Evolutionary conservation across 1,139 yeast species (phyloP), one percentile per base, ranked within the genome.

Genomic region (Kodamaea alishanica): DNA sequence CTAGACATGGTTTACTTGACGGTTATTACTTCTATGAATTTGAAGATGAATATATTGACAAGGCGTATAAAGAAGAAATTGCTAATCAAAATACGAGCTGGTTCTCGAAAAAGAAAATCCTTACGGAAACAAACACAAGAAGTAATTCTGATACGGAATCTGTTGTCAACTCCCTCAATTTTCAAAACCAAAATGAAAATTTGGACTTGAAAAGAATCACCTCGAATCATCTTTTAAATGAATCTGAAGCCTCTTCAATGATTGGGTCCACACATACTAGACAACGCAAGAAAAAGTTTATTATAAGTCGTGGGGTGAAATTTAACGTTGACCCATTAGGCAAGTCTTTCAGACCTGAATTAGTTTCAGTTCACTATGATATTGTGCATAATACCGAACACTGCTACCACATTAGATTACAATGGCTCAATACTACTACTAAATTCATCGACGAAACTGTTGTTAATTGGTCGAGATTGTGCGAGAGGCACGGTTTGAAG

Each of bases 341-440:
- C 4, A 75, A 79, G 44, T 88, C 96, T 0, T 80, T 79, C 56
- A 77, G 90, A 41, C 84, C 86, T 0, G 98, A 94, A 52, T 62
- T 81, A 8, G 68, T 90, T 29, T 80, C 82, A 3, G 89, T 92
- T 3, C 97, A 92, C 60, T 86, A 87, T 54, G 98, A 94, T 57
- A 74, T 82, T 39, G 92, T 89, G 3, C 97, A 89, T 56, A 92
- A 90, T 55, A 97, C 97, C 0, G 95, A 88, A 46, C 95, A 90
- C 54, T 90, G 97, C 54, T 94, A 82, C 65, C 98, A 90, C 54
- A 74, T 94, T 28, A 70, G 96, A 38, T 63, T 92, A 24, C 97
- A 92, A 59, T 94, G 99, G 98, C 66, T 92, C 28, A 87, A 86
- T 44, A 82, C 96, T 0, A 88, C 97, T 0, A 85, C 95, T 1